These are phyloP conservation scores for Alternaria rosae DNA, from an alignment of 2,329 filamentous ascomycete species.

Conservation along the genomic window DNA sequence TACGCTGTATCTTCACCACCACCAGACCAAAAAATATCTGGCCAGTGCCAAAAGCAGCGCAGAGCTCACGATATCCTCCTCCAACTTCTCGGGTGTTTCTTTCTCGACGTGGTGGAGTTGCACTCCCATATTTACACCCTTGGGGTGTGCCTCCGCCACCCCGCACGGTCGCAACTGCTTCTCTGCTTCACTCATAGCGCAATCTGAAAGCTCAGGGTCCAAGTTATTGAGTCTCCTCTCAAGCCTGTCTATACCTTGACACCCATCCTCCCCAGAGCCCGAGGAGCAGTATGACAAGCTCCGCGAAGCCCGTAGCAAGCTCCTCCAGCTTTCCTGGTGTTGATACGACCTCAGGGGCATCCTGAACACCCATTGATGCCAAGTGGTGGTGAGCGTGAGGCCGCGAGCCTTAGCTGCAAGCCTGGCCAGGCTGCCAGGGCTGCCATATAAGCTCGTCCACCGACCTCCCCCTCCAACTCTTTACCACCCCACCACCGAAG, in stretches of 20 bases:
- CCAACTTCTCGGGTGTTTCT: not conserved
- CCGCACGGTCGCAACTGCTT: not conserved
- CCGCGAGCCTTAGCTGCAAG: not conserved
- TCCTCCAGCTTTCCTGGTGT: constrained; percentile 14
- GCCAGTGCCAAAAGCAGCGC: constrained; percentile 1
- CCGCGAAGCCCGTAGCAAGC: constrained; percentile 1
- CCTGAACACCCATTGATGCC: not conserved
- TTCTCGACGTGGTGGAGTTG: not conserved
- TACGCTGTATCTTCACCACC: constrained; percentile 3
- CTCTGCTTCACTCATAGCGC: constrained; percentile 1
- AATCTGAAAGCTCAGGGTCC: not conserved
- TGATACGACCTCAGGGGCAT: constrained; percentile 3
- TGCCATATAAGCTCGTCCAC: constrained; percentile 5
- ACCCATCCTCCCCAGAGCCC: not conserved
- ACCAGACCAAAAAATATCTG: not conserved
- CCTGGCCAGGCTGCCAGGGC: constrained; percentile 5
- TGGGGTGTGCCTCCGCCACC: not conserved
- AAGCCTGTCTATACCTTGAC: not conserved
- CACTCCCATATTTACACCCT: not conserved
- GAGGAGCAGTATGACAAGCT: not conserved
- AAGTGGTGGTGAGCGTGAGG: constrained; percentile 9
- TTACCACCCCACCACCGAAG: constrained; percentile 6
- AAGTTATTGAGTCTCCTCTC: not conserved
- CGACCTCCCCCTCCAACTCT: constrained; percentile 10
- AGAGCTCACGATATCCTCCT: not conserved